Conservation (phyloP, 495 filamentous ascomycete species). For the Talaromyces stipitatus region DNA sequence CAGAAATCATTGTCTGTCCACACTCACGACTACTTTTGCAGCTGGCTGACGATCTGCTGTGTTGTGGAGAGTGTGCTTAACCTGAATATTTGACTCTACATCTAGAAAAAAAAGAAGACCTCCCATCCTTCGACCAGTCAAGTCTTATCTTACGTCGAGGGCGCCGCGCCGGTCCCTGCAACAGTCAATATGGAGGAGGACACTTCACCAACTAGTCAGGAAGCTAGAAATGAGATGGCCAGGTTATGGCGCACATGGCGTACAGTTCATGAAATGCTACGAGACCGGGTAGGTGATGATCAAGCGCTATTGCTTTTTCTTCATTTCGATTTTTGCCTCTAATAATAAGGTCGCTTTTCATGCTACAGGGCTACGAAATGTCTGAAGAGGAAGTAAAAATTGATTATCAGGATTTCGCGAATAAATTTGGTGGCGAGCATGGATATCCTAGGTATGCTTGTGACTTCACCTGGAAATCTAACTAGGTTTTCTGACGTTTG, state of each 20-base stretch:
- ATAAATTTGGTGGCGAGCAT: conserved; percentile 41
- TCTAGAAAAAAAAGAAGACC: background rate
- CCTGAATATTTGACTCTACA: background rate
- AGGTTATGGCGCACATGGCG: conserved; percentile 81
- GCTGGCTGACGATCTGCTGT: background rate
- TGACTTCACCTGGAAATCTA: background rate
- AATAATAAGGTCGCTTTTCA: background rate
- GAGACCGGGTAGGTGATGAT: conserved; percentile 57
- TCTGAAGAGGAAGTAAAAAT: conserved; percentile 82
- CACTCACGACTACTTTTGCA: background rate
- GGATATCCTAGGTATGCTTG: conserved; percentile 48
- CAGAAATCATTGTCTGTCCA: background rate
- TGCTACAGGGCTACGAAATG: conserved; percentile 79
- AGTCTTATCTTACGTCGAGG: background rate
- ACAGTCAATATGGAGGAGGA: conserved; percentile 47
- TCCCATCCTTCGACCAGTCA: background rate
- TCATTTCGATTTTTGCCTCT: background rate
- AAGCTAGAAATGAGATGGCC: conserved; percentile 59
- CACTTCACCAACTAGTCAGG: conserved; percentile 34
- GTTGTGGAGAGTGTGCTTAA: background rate
- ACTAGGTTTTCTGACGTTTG: conserved; percentile 12
- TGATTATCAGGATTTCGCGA: conserved; percentile 65
- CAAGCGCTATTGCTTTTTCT: background rate
- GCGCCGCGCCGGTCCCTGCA: conserved; percentile 9
- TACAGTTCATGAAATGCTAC: conserved; percentile 82